phyloP scores from a whole-genome alignment of 176 grass and related monocot species.

The Coix lacrymajobi region DNA sequence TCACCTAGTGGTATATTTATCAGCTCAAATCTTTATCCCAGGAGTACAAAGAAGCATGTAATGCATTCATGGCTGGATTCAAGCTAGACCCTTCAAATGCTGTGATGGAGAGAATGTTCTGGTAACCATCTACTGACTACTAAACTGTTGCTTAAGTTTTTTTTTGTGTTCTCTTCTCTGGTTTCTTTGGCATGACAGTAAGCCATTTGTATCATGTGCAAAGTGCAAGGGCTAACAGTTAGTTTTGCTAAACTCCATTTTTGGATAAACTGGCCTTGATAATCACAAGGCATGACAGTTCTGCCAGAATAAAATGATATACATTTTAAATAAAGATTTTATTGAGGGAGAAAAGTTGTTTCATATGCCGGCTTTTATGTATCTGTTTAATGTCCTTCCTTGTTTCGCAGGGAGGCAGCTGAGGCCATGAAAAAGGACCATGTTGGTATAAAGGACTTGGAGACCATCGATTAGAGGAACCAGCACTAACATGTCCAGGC shows the following conservation, averaged over 20 bases:
- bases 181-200: background rate
- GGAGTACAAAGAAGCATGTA: conserved; percentile 18
- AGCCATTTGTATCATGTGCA: background rate
- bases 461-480: background rate
- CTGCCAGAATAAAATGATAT: background rate
- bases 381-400: background rate
- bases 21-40: background rate
- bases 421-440: background rate
- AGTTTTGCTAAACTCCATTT: too few species aligned
- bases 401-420: conserved; percentile 8
- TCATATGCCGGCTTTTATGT: background rate
- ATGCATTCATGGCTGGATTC: background rate
- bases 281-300: too few species aligned
- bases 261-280: background rate
- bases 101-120: background rate
- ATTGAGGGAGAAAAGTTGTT: background rate
- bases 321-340: background rate
- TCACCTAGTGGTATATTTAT: background rate
- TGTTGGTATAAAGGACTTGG: background rate
- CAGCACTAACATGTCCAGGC: background rate
- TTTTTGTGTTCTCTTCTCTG: background rate
- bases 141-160: background rate
- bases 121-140: background rate
- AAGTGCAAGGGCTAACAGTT: too few species aligned
- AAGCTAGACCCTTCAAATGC: conserved; percentile 3